Percentiles rank a stretch among this genome's conserved stretches.
Conservation (phyloP, 495 filamentous ascomycete species). For the Penicillium cinerascens region DNA sequence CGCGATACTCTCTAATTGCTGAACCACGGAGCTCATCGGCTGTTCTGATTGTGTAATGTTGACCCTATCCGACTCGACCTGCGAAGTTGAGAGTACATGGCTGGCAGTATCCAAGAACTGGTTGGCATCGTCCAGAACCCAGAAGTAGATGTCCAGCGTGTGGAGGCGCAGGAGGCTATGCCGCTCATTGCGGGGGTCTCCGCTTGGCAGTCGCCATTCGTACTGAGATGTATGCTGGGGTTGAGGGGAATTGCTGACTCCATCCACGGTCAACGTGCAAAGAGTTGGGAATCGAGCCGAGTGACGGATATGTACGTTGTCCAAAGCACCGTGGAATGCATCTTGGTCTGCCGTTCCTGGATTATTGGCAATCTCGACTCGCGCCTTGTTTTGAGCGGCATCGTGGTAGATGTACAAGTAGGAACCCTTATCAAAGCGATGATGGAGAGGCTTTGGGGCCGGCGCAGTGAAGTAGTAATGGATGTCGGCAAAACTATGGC, state of each 20-base stretch:
- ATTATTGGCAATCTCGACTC: slow-evolving; percentile 84
- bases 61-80: slow-evolving; percentile 49
- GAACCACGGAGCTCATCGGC: slow-evolving; percentile 73
- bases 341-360: slow-evolving; percentile 84
- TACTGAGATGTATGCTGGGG: slow-evolving; percentile 32
- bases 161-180: slow-evolving; percentile 74
- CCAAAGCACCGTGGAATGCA: slow-evolving; percentile 75
- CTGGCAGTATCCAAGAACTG: slow-evolving; percentile 66
- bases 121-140: slow-evolving; percentile 70
- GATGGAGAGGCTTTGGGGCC: slow-evolving; percentile 65
- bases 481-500: slow-evolving; percentile 74
- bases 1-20: slow-evolving; percentile 77
- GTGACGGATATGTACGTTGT: slow-evolving; percentile 61
- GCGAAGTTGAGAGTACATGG: slow-evolving; percentile 55
- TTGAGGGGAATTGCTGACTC: slow-evolving; percentile 29
- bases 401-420: slow-evolving; percentile 87
- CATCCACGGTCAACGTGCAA: slow-evolving; percentile 71
- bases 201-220: slow-evolving; percentile 77
- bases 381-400: slow-evolving; percentile 59
- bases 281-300: slow-evolving; percentile 75
- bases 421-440: slow-evolving; percentile 85
- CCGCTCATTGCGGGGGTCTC: slow-evolving; percentile 63
- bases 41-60: slow-evolving; percentile 45
- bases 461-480: slow-evolving; percentile 85
- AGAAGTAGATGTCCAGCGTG: slow-evolving; percentile 87